A percentile compares a stretch with the other conserved stretches of the same genome.
phyloP scores from a whole-genome alignment of 441 rosid species.

The Pelargonium fulgidum region DNA sequence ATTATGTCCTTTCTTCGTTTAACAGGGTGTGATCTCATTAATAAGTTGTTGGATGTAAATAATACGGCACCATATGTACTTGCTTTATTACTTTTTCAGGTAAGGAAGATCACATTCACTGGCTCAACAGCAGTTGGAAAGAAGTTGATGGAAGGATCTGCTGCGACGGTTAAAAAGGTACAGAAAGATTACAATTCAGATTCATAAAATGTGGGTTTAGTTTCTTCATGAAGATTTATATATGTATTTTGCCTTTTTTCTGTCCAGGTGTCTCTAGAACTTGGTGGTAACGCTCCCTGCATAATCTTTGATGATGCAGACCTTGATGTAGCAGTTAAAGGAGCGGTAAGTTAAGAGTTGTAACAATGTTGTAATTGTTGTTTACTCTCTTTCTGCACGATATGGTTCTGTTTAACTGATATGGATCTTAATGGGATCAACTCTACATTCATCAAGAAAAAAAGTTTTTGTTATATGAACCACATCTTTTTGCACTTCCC shows the following conservation, averaged over 20 bases:
- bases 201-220: neutral
- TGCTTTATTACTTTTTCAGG: conserved; percentile 41
- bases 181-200: conserved; percentile 19
- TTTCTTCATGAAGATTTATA: conserved; percentile 19
- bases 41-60: conserved; percentile 8
- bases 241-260: conserved; percentile 13
- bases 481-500: neutral
- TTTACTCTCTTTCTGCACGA: neutral
- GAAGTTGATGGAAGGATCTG: conserved; percentile 94
- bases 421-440: conserved; percentile 6
- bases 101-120: conserved; percentile 89
- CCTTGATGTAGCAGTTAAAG: conserved; percentile 90
- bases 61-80: conserved; percentile 14
- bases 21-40: conserved; percentile 21
- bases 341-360: conserved; percentile 58
- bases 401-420: neutral
- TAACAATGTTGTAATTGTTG: conserved; percentile 2
- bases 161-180: conserved; percentile 89
- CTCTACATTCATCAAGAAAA: conserved; percentile 1
- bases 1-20: conserved; percentile 7
- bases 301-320: conserved; percentile 95
- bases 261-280: conserved; percentile 80
- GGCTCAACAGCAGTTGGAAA: conserved; percentile 98
- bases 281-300: conserved; percentile 98
- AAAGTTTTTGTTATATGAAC: too few relatives aligned